A percentile compares a stretch with the other conserved stretches of the same genome.
Conservation (phyloP, 2,329 filamentous ascomycete species). For the Xylariaceae sp. region DNA sequence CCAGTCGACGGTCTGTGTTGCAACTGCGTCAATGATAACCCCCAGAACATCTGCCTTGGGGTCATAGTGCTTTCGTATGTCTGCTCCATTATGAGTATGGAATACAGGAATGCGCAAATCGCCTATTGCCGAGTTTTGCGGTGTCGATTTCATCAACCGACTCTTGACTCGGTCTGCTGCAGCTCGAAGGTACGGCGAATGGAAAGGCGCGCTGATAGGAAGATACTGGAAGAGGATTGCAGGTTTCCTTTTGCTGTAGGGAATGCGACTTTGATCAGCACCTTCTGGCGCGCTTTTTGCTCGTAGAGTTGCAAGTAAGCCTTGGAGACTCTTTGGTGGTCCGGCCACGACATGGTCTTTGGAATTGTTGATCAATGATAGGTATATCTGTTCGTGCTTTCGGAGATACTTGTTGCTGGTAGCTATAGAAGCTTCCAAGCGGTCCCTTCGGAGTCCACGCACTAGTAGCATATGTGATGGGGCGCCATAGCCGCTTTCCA, state of each 20-base stretch:
- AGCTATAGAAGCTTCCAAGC: slow-evolving; percentile 94
- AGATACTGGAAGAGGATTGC: slow-evolving; percentile 96
- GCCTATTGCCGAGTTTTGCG: slow-evolving; percentile 58
- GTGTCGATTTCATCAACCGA: slow-evolving; percentile 78
- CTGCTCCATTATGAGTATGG: slow-evolving; percentile 55
- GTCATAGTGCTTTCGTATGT: slow-evolving; percentile 3
- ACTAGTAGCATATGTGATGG: slow-evolving; percentile 98
- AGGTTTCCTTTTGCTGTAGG: slow-evolving; percentile 91
- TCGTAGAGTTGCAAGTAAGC: slow-evolving; percentile 87
- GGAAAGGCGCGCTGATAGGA: slow-evolving; percentile 95
- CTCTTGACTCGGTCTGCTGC: slow-evolving; percentile 79
- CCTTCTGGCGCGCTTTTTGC: slow-evolving; percentile 96
- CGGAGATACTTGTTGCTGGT: slow-evolving; percentile 95
- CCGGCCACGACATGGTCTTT: slow-evolving; percentile 98
- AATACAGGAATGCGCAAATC: slow-evolving; percentile 78
- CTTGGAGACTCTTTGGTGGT: slow-evolving; percentile 91
- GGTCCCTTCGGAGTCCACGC: slow-evolving; percentile 78
- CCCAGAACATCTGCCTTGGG: slow-evolving; percentile 1
- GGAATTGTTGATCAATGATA: slow-evolving; percentile 94
- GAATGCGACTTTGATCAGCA: slow-evolving; percentile 88
- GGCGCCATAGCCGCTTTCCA: slow-evolving; percentile 86
- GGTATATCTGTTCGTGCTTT: slow-evolving; percentile 84
- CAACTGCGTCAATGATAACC: slow-evolving; percentile 8
- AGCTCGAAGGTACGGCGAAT: slow-evolving; percentile 86
- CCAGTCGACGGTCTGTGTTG: slow-evolving; percentile 12